These are phyloP conservation scores for Asclepias syriaca DNA, from an alignment of 257 asterid species.

Conservation along the genomic window DNA sequence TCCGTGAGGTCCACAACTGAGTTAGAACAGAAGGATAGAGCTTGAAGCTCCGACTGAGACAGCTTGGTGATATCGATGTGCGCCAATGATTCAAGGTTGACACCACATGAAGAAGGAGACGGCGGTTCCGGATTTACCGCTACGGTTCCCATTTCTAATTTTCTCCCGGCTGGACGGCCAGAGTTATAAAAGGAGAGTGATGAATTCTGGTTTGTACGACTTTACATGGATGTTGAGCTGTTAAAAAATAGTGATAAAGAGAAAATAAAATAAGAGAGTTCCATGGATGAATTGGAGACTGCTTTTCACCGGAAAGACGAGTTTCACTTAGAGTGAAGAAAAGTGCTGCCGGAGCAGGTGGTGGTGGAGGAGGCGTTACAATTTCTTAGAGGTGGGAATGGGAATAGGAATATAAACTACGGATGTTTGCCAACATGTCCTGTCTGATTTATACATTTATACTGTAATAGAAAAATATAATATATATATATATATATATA, in stretches of 20 bases:
- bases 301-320: not conserved
- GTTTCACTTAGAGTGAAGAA: not conserved
- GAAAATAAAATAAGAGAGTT: not conserved
- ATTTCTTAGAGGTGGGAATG: conserved; percentile 1
- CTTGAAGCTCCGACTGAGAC: conserved; percentile 73
- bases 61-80: conserved; percentile 48
- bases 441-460: not conserved
- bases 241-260: not conserved
- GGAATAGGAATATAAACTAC: not conserved
- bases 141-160: conserved; percentile 38
- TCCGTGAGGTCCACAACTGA: conserved; percentile 48
- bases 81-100: conserved; percentile 42
- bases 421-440: not conserved
- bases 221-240: not conserved
- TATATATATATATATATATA: no score
- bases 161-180: not conserved
- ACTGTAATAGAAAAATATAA: no score
- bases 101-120: conserved; percentile 22
- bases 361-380: not conserved
- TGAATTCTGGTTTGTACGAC: not conserved
- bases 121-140: conserved; percentile 26
- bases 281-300: not conserved
- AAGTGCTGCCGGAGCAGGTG: not conserved
- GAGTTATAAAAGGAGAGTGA: not conserved
- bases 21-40: conserved; percentile 61